phyloP scores from a whole-genome alignment of 257 asterid genomes.

The Apocynum venetum region DNA sequence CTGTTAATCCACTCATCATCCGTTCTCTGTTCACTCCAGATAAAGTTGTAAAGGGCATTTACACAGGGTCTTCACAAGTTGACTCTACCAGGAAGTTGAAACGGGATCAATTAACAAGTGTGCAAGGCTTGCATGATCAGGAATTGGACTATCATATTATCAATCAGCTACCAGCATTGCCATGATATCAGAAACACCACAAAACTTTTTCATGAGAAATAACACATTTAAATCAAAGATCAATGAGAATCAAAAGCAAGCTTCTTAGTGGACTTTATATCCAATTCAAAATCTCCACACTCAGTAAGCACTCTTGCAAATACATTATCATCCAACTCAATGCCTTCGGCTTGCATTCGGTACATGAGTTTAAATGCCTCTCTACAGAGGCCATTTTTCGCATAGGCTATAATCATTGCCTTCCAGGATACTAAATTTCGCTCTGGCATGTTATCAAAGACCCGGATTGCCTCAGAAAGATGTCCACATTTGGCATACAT shows the following conservation, averaged over 20 bases:
- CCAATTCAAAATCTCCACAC: constrained; percentile 61
- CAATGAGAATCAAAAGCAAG: constrained; percentile 28
- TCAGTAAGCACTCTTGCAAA: constrained; percentile 60
- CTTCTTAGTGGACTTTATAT: constrained; percentile 25
- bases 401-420: constrained; percentile 74
- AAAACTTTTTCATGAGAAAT: background rate
- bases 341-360: constrained; percentile 72
- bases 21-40: background rate
- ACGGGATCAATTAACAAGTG: background rate
- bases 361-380: constrained; percentile 86
- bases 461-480: constrained; percentile 68
- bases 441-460: constrained; percentile 78
- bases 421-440: constrained; percentile 71
- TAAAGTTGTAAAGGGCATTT: background rate
- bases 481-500: constrained; percentile 89
- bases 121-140: background rate
- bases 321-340: constrained; percentile 62
- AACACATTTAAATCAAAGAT: constrained; percentile 4
- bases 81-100: background rate
- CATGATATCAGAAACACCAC: background rate
- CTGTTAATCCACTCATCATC: background rate
- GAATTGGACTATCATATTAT: background rate
- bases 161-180: background rate
- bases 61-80: background rate
- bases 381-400: constrained; percentile 58